These are phyloP conservation scores for Nyssa sinensis DNA, from an alignment of 148 eudicot species.

Conservation along the genomic window DNA sequence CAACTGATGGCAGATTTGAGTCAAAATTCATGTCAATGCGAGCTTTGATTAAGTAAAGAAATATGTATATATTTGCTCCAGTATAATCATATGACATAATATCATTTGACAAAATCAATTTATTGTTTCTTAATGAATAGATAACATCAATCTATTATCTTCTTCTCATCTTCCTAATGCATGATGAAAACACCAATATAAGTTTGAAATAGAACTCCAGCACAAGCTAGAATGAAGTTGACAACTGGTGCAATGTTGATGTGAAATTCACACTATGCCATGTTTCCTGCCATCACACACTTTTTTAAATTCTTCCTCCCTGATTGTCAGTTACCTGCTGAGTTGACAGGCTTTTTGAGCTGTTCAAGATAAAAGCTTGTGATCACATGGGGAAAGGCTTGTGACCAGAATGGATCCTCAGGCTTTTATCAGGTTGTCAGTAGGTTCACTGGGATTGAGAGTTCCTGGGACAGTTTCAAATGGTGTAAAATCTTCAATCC, in stretches of 20 bases:
- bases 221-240: not conserved
- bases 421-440: slow-evolving; percentile 51
- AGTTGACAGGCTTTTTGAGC: slow-evolving; percentile 11
- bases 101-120: not conserved
- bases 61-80: too few species aligned
- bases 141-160: not conserved
- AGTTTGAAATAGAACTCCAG: not conserved
- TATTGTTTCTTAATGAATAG: not conserved
- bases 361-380: slow-evolving; percentile 11
- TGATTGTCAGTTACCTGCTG: not conserved
- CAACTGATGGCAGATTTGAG: too few species aligned
- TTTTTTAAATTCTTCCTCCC: not conserved
- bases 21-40: too few species aligned
- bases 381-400: slow-evolving; percentile 32
- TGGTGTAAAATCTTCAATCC: slow-evolving; percentile 28
- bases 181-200: not conserved
- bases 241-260: not conserved
- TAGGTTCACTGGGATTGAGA: slow-evolving; percentile 46
- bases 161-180: not conserved
- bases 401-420: slow-evolving; percentile 61
- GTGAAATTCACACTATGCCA: not conserved
- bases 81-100: too few species aligned
- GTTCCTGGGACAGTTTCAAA: slow-evolving; percentile 24
- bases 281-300: slow-evolving; percentile 1
- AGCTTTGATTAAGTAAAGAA: too few species aligned